Conservation (phyloP, 768 basidiomycete genomes). For the Mycena crocata region DNA sequence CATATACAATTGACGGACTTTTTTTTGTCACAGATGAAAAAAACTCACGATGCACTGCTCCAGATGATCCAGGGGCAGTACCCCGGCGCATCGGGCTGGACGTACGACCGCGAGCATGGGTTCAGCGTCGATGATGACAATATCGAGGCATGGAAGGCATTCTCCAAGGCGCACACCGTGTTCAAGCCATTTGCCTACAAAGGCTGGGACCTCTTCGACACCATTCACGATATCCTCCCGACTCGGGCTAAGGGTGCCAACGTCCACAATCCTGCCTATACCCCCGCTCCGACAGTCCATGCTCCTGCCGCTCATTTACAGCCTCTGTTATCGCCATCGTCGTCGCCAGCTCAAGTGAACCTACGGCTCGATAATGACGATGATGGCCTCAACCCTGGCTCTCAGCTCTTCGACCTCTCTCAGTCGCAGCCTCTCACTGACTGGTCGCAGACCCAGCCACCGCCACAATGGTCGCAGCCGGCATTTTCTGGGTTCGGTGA, state of each 20-base stretch:
- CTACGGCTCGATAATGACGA: too few relatives aligned
- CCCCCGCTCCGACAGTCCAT: too few relatives aligned
- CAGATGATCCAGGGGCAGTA: slow-evolving; percentile 1
- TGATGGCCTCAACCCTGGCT: too few relatives aligned
- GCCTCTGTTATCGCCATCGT: too few relatives aligned
- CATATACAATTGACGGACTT: too few relatives aligned
- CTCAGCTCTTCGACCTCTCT: too few relatives aligned
- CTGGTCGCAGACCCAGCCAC: too few relatives aligned
- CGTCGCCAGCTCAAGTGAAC: too few relatives aligned
- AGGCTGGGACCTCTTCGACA: slow-evolving; percentile 16
- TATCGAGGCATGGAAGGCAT: slow-evolving; percentile 9
- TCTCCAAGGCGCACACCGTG: slow-evolving; percentile 9
- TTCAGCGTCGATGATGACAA: slow-evolving; percentile 20
- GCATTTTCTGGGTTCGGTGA: too few relatives aligned
- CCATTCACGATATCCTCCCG: slow-evolving; percentile 11
- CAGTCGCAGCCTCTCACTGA: too few relatives aligned
- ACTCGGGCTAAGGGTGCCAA: neutral
- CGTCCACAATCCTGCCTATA: slow-evolving; percentile 19
- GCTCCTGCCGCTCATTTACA: too few relatives aligned
- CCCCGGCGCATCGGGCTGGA: slow-evolving; percentile 11
- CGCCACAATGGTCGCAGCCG: too few relatives aligned
- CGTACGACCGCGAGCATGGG: slow-evolving; percentile 10
- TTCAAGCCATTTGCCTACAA: slow-evolving; percentile 20
- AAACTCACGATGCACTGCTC: slow-evolving; percentile 6
- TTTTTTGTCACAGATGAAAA: slow-evolving; percentile 10